Conservation (phyloP, 2,329 filamentous ascomycete species). For the Fusarium euwallaceae region DNA sequence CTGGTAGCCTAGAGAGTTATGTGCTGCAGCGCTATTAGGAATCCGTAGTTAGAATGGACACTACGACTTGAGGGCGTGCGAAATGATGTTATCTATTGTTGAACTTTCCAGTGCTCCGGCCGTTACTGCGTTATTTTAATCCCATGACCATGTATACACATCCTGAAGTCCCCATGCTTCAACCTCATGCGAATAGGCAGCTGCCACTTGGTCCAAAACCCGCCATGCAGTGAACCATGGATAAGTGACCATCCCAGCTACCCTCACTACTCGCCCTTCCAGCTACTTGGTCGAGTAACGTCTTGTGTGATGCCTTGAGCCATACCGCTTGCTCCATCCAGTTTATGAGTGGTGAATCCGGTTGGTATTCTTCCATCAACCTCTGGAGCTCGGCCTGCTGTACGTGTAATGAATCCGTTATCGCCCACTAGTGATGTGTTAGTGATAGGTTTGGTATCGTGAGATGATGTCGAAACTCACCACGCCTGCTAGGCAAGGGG, state of each 20-base stretch:
- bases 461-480: background rate
- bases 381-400: background rate
- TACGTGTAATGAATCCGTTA: background rate
- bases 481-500: background rate
- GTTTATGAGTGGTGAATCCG: background rate
- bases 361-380: constrained; percentile 15
- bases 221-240: constrained; percentile 1
- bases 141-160: too few species aligned
- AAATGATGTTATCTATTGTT: too few species aligned
- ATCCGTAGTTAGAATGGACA: too few species aligned
- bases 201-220: constrained; percentile 6
- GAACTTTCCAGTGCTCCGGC: too few species aligned
- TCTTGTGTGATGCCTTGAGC: background rate
- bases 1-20: too few species aligned
- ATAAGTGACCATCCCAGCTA: background rate
- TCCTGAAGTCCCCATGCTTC: too few species aligned
- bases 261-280: background rate
- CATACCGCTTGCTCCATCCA: constrained; percentile 14
- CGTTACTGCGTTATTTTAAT: too few species aligned
- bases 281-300: background rate
- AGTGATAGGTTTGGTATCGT: background rate
- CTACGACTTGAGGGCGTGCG: too few species aligned
- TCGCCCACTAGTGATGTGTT: constrained; percentile 7
- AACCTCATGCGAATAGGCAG: background rate
- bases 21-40: too few species aligned